Evolutionary conservation across 805 yeast species (phyloP).

Genomic region (Pichia cabralensis): DNA sequence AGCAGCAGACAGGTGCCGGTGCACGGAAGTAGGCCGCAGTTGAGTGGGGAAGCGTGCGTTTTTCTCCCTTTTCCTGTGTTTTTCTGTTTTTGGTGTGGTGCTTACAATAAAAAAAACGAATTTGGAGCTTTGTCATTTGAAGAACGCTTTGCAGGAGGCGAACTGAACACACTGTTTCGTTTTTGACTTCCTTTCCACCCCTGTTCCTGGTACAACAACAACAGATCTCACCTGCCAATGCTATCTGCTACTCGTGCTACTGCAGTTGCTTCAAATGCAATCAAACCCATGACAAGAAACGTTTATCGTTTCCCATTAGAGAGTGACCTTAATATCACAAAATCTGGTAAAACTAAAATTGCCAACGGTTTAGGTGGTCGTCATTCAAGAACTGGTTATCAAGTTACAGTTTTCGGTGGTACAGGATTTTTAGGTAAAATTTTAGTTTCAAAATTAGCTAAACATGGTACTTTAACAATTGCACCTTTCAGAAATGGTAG

Average conservation of each 20-base stretch:
- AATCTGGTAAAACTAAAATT: slow-evolving; percentile 62
- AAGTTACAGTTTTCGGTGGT: slow-evolving; percentile 83
- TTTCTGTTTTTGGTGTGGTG: no score
- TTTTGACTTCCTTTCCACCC: no score
- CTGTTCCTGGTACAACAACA: no score
- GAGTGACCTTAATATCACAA: slow-evolving; percentile 62
- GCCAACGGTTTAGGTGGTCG: slow-evolving; percentile 74
- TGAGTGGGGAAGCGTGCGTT: no score
- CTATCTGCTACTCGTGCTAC: neutral
- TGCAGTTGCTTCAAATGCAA: neutral
- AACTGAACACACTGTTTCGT: no score
- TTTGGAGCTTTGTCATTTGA: no score
- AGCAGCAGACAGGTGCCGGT: no score
- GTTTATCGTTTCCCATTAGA: slow-evolving; percentile 28
- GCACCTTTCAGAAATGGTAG: slow-evolving; percentile 78
- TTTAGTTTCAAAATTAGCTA: slow-evolving; percentile 60
- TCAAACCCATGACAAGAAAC: slow-evolving; percentile 9
- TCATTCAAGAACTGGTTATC: slow-evolving; percentile 78
- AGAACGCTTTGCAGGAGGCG: no score
- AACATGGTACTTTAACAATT: slow-evolving; percentile 70
- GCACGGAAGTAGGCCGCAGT: no score
- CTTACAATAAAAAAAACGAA: no score
- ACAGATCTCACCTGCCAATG: no score
- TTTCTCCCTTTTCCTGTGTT: no score
- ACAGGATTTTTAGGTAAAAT: slow-evolving; percentile 72